These are phyloP conservation scores for Vitis hybrid DNA, from an alignment of 177 flowering plant species.

Conservation along the genomic window DNA sequence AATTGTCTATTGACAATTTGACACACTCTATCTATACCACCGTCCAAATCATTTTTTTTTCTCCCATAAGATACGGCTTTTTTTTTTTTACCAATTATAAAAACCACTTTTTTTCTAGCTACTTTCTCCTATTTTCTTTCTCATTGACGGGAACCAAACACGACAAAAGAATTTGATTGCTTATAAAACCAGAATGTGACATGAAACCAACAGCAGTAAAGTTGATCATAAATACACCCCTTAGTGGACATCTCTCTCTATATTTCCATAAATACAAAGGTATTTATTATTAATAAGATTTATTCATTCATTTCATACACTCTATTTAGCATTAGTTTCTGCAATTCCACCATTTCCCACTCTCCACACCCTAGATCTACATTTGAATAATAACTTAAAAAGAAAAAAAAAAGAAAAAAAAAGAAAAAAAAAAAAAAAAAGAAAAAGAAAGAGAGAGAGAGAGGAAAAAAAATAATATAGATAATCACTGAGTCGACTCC, in stretches of 20 bases:
- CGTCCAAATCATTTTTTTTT: neutral
- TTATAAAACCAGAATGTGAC: constrained; percentile 28
- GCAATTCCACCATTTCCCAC: neutral
- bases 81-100: neutral
- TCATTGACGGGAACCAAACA: neutral
- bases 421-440: neutral
- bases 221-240: constrained; percentile 23
- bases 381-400: neutral
- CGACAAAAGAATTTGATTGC: neutral
- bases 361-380: neutral
- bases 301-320: constrained; percentile 2
- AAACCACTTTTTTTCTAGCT: neutral
- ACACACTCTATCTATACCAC: too few relatives aligned
- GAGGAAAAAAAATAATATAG: neutral
- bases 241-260: constrained; percentile 4
- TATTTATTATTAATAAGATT: neutral
- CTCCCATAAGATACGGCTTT: too few relatives aligned
- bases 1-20: neutral
- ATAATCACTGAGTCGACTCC: constrained; percentile 2
- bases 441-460: too few relatives aligned
- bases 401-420: neutral
- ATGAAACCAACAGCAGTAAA: constrained; percentile 40
- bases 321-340: neutral
- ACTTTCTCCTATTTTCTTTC: neutral
- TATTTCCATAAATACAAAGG: neutral